Percentiles rank a stretch among this genome's conserved stretches.
Evolutionary conservation across 148 eudicot species (phyloP).

Genomic region (Rhododendron vialii): DNA sequence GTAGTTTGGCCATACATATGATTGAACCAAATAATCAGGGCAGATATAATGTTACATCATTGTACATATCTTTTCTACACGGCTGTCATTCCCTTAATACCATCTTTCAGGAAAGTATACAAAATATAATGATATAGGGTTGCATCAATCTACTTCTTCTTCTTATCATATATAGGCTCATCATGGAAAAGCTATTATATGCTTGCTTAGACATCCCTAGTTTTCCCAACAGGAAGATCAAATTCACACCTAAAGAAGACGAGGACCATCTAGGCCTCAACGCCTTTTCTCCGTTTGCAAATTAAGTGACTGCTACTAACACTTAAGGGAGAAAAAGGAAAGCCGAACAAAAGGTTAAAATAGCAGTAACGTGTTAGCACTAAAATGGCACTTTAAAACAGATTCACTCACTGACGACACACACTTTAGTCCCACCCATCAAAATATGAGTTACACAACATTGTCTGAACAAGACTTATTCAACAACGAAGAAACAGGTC

Average conservation of each 20-base stretch:
- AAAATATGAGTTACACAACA: neutral
- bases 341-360: neutral
- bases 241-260: neutral
- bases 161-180: neutral
- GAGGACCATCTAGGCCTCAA: neutral
- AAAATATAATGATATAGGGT: neutral
- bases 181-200: neutral
- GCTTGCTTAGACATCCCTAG: neutral
- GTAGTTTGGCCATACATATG: neutral
- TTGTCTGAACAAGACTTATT: neutral
- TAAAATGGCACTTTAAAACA: neutral
- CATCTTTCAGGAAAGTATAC: neutral
- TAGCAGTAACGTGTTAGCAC: neutral
- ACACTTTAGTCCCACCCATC: neutral
- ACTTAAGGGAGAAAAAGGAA: neutral
- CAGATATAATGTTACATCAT: neutral
- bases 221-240: neutral
- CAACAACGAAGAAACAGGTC: neutral
- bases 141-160: neutral
- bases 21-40: neutral
- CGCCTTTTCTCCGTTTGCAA: neutral
- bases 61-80: neutral
- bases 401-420: neutral
- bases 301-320: neutral
- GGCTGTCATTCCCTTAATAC: neutral